Percentiles rank a stretch among this genome's conserved stretches.
Conservation (phyloP, 1,139 yeast species). For the Saccharomycopsis hybrid region DNA sequence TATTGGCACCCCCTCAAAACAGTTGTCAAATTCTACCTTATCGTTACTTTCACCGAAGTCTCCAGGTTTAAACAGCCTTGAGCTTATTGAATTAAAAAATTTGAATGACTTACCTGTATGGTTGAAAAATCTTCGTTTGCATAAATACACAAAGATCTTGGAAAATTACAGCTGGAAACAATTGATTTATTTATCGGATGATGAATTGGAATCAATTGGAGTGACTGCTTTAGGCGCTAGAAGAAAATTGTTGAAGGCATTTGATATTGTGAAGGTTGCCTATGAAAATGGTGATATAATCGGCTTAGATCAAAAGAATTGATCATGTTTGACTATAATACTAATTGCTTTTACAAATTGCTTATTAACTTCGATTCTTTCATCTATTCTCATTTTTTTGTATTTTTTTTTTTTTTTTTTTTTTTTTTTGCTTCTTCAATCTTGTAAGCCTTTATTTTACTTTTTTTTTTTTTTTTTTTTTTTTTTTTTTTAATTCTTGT, state of each 20-base stretch:
- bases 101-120: conserved; percentile 83
- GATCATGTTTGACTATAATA: background rate
- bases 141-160: conserved; percentile 85
- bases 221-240: conserved; percentile 94
- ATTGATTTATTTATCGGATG: conserved; percentile 65
- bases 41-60: conserved; percentile 29
- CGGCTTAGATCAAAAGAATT: conserved; percentile 13
- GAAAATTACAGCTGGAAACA: conserved; percentile 74
- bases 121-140: conserved; percentile 83
- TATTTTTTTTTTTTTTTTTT: background rate
- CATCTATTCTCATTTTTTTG: too few relatives aligned
- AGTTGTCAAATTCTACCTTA: conserved; percentile 6
- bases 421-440: background rate
- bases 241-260: conserved; percentile 84
- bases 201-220: conserved; percentile 66
- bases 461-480: background rate
- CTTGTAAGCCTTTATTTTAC: background rate
- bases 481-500: background rate
- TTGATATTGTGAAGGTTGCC: conserved; percentile 63
- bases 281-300: conserved; percentile 29
- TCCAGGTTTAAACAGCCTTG: conserved; percentile 52
- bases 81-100: conserved; percentile 56
- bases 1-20: conserved; percentile 16
- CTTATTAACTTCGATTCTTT: background rate
- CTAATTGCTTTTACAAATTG: too few relatives aligned